Base-by-base conservation (phyloP, 2,329 filamentous ascomycete species). In the Sarocladium kiliense region DNA sequence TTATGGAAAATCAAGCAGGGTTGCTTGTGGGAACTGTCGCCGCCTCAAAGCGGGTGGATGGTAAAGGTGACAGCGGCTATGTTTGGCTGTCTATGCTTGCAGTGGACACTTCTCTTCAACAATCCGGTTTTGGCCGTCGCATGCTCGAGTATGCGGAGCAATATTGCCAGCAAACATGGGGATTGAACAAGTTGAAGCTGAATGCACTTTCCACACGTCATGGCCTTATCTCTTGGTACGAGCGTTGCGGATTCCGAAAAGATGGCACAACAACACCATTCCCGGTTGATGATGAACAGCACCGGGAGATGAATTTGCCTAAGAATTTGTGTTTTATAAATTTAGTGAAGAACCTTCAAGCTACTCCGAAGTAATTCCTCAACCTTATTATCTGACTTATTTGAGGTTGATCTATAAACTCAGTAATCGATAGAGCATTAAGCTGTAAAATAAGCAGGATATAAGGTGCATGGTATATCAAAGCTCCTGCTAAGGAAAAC, bases 141-240 rank as follows among this genome's bases (percentile, higher is more conserved):
- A 44, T 72, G 2, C 60, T 73, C n/a, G 55, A 55, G 5, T 54
- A 68, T 49, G 66, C 65, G 0, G 69, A 73, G 54, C 58, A 60
- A 3, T 65, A 69, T 56, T 68, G 67, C 19, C 62, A 55, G 2
- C 50, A 45, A 27, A 55, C 56, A 1, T 71, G 70, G 64, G 63
- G 61, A 3, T 62, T 65, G 0, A 47, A 44, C 3, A 66, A 56
- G 53, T 27, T 70, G 26, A 68, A 64, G 2, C 41, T 73, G 37
- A 63, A 72, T 45, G 71, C 67, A 2, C 61, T 73, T n/a, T 64
- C 61, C 26, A 66, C 64, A 21, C 68, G 71, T 25, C 49, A 62
- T 32, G 58, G 62, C 16, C 63, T 73, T 16, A 66, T 73, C 23
- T 55, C 57, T 34, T 73, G 71, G 71, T 73, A 73, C 55, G 54